These are phyloP conservation scores for Yamadazyma jaroonii DNA, from an alignment of 1,139 yeast genomes.

Conservation along the genomic window DNA sequence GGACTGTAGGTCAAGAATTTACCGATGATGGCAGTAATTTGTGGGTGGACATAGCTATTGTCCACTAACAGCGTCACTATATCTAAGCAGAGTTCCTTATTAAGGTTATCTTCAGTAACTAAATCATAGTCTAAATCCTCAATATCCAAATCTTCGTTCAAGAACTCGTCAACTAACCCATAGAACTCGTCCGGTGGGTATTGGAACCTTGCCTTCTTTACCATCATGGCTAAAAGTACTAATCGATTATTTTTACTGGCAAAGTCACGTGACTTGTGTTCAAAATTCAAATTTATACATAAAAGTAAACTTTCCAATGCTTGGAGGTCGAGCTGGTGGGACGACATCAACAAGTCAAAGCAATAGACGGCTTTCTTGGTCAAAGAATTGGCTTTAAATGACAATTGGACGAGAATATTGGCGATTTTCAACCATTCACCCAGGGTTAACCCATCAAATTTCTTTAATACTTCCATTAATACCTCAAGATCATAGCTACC, in stretches of 20 bases:
- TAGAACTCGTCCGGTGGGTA: neutral
- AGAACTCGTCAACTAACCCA: constrained; percentile 5
- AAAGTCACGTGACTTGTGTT: constrained; percentile 7
- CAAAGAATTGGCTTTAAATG: constrained; percentile 42
- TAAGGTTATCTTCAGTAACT: constrained; percentile 29
- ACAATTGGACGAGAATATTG: constrained; percentile 33
- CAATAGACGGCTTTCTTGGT: constrained; percentile 57
- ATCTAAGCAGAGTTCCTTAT: constrained; percentile 48
- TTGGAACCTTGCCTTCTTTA: constrained; percentile 5
- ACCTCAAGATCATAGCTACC: constrained; percentile 63
- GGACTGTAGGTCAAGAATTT: constrained; percentile 59
- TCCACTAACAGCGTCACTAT: constrained; percentile 26
- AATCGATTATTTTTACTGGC: constrained; percentile 8
- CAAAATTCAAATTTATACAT: constrained; percentile 7
- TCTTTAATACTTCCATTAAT: constrained; percentile 54
- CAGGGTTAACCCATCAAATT: constrained; percentile 48
- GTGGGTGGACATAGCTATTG: neutral
- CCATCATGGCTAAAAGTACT: constrained; percentile 9
- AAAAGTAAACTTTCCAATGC: constrained; percentile 8
- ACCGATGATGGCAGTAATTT: constrained; percentile 17
- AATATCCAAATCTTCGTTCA: neutral
- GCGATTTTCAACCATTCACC: constrained; percentile 40
- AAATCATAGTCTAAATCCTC: constrained; percentile 40
- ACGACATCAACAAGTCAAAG: constrained; percentile 33
- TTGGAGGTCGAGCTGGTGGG: constrained; percentile 1